Base-by-base conservation (phyloP, 139 green algal genomes). In the Coelastrella sp. region DNA sequence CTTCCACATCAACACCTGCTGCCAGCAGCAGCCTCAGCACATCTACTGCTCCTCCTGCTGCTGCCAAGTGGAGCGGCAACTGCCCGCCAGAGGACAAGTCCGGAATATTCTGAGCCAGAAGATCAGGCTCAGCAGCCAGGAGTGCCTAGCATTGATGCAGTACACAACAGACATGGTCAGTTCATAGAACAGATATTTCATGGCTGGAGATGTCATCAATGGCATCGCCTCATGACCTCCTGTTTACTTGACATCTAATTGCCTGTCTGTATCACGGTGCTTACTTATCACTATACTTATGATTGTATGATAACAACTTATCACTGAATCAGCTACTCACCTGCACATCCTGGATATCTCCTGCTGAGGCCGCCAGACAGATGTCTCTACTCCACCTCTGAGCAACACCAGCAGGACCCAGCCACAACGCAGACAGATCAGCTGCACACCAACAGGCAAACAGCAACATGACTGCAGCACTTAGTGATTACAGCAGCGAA, bases 51-150 rank as follows among this genome's bases (percentile, higher is more conserved):
- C 78, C 78, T 50, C 27, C 25, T 84, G 78, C 60, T 64, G 78
- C 78, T 63, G 78, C 78, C 35, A 84, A 27, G 62, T 84, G 78
- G 27, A 84, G 78, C 0, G 78, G 78, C 38, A 84, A 53, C 40
- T 62, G 41, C 2, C 78, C 78, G n/a, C 78, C 78, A 38, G 60
- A 64, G 3, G 60, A 76, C 41, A 84, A 53, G 78, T 84, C 78
- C 37, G 11, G 25, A 7, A 76, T 37, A 11, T 23, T 40, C 2
- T 17, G n/a, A 21, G 60, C 2, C 0, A 84, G 17, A 17, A 84
- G 27, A 2, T 45, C 6, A 23, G 78, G 78, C 32, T 23, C 15
- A 0, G 60, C 27, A 38, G 60, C n/a, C 8, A 84, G 0, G 2
- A 75, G 34, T 0, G 15, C 40, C 78, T 84, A 60, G n/a, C 19